These are phyloP conservation scores for Kwoniella shivajii DNA, from an alignment of 1,284 basidiomycete species.

Conservation along the genomic window DNA sequence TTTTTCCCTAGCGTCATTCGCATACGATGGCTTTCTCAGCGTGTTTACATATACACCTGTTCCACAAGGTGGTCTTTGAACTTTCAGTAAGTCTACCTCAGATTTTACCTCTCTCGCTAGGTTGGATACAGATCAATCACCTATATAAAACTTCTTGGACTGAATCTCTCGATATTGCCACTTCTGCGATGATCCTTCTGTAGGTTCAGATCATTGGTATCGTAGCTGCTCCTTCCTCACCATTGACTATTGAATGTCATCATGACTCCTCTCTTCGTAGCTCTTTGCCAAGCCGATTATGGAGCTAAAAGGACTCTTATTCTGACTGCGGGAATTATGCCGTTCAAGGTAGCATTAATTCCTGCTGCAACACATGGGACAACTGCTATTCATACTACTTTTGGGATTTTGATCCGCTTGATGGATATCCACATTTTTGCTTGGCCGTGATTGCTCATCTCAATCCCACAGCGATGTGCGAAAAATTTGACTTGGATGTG, in stretches of 20 bases:
- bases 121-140: too few species aligned
- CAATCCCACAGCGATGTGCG: too few species aligned
- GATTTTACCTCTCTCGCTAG: not conserved
- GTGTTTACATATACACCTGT: conserved; percentile 29
- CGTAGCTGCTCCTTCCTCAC: conserved; percentile 11
- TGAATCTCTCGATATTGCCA: too few species aligned
- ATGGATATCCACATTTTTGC: conserved; percentile 21
- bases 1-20: conserved; percentile 18
- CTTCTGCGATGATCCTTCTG: too few species aligned
- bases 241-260: conserved; percentile 24
- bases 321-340: conserved; percentile 16
- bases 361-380: conserved; percentile 19
- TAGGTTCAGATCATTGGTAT: conserved; percentile 29
- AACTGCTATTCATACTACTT: conserved; percentile 12
- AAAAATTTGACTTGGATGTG: too few species aligned
- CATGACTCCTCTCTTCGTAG: conserved; percentile 23
- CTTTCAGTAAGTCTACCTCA: conserved; percentile 21
- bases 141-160: too few species aligned
- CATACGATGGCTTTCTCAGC: conserved; percentile 31
- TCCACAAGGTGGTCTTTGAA: conserved; percentile 24
- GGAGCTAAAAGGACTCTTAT: conserved; percentile 11
- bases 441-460: conserved; percentile 26
- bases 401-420: conserved; percentile 4
- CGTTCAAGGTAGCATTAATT: conserved; percentile 17
- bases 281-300: conserved; percentile 15